These are phyloP conservation scores for Kondoa subrosea DNA, from an alignment of 768 basidiomycete species.

Conservation along the genomic window DNA sequence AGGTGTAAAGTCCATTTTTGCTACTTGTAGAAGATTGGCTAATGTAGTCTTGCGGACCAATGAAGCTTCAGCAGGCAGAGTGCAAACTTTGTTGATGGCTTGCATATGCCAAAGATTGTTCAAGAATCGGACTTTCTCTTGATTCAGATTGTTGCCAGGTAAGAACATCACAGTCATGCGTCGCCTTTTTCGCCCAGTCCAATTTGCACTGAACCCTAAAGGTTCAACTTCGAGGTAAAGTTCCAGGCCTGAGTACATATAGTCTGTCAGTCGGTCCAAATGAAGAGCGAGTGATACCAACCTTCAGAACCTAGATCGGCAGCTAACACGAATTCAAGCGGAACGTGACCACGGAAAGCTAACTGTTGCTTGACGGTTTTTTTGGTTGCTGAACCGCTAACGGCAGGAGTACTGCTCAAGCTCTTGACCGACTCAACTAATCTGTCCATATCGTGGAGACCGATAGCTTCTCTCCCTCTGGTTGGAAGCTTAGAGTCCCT, in stretches of 20 bases:
- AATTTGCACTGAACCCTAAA: constrained; percentile 62
- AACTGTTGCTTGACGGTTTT: constrained; percentile 47
- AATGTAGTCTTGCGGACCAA: too few relatives aligned
- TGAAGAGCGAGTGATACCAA: constrained; percentile 33
- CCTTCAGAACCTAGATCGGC: constrained; percentile 65
- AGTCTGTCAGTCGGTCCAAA: constrained; percentile 7
- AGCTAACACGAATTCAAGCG: constrained; percentile 63
- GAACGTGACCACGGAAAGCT: constrained; percentile 73
- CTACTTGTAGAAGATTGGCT: not conserved
- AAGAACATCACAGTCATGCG: constrained; percentile 43
- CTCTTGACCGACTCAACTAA: constrained; percentile 33
- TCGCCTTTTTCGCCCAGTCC: constrained; percentile 74
- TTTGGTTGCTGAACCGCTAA: constrained; percentile 14
- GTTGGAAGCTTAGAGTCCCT: constrained; percentile 57
- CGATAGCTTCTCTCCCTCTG: constrained; percentile 51
- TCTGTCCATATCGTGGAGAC: constrained; percentile 63
- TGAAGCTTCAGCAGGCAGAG: too few relatives aligned
- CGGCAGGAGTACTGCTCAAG: constrained; percentile 21
- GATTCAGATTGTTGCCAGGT: not conserved
- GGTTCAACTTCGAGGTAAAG: constrained; percentile 70
- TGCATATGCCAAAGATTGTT: constrained; percentile 16
- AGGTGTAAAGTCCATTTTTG: not conserved
- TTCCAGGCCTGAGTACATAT: constrained; percentile 49
- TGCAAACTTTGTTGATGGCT: not conserved
- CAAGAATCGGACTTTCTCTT: constrained; percentile 20